Percentiles rank a stretch among this genome's conserved stretches.
phyloP scores from a whole-genome alignment of 306 rosid species.

The Prunus davidiana region DNA sequence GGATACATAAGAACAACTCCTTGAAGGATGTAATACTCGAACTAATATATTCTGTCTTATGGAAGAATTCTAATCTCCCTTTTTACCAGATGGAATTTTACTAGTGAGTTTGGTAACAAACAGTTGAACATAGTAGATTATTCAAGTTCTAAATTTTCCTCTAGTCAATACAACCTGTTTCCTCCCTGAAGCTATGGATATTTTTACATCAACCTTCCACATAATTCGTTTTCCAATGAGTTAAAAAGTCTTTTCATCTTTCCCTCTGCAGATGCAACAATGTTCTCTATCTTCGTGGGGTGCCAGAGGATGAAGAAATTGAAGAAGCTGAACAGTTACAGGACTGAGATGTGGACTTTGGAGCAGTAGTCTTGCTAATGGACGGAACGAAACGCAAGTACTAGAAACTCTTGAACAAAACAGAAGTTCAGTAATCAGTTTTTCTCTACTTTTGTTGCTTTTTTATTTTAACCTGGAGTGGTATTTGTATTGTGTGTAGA shows the following conservation, averaged over 20 bases:
- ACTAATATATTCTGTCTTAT: not conserved
- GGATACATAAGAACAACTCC: no score
- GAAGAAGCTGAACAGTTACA: constrained; percentile 65
- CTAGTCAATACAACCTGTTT: not conserved
- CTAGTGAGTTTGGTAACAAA: not conserved
- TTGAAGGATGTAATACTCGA: no score
- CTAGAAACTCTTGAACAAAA: not conserved
- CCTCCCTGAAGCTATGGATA: not conserved
- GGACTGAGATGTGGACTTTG: constrained; percentile 39
- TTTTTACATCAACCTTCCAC: not conserved
- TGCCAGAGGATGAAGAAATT: constrained; percentile 92
- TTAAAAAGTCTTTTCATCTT: not conserved
- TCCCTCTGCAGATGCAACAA: constrained; percentile 74
- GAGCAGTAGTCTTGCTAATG: constrained; percentile 9
- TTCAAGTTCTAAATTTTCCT: not conserved
- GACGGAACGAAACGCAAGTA: no score
- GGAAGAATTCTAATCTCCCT: not conserved
- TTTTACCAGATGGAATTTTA: not conserved
- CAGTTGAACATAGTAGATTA: not conserved
- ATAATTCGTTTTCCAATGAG: not conserved
- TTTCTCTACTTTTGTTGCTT: not conserved
- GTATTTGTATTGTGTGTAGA: constrained; percentile 30
- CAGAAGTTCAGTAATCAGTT: not conserved
- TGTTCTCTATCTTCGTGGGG: constrained; percentile 94
- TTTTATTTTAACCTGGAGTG: not conserved